Base-by-base conservation (phyloP, 768 basidiomycete genomes). In the Suillus discolor region DNA sequence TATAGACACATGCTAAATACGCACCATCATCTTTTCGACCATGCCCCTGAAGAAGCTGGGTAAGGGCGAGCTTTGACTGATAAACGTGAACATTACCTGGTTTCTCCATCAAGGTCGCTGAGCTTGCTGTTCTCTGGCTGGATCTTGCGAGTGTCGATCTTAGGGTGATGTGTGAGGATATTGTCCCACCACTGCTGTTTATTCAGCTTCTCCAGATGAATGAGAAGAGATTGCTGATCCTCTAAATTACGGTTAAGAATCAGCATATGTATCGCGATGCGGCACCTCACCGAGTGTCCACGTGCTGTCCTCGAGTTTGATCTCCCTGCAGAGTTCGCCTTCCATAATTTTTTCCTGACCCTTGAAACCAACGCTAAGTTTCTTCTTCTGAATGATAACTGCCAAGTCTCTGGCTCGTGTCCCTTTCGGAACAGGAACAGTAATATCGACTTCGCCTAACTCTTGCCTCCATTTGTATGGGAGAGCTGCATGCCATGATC, bases 11-110 rank as follows among this genome's bases (percentile, higher is more conserved):
- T 63, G 18, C 11, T 20, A 62, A 18, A 28, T 31, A 77, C 91
- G 71, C 80, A 97, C 97, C 97, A 99, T 99, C 97, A 99, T 99
- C 83, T 99, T 99, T 79, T 99, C 97, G 4, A 99, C 97, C 93
- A 99, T 92, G 2, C 93, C 95, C 69, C 97, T 93, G 72, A 3
- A 44, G 69, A 45, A 45, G 4, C 63, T 23, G 18, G 63, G 68
- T 61, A 11, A 16, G 65, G 62, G 34, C 54, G 34, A 36, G 34
- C 55, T 25, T 60, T 49, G 49, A 25, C 36, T 36, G 42, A 47
- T 38, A 13, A 42, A 18, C 20, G 44, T 7, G 60, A 55, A n/a
- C n/a, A 47, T 41, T 70, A 90, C 93, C 93, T 88, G 1, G 97
- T 99, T 75, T 99, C 97, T 13, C 91, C 92, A 72, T 99, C 97